These are phyloP conservation scores for Fraxinus baroniana DNA, from an alignment of 305 asterid species.

Conservation along the genomic window DNA sequence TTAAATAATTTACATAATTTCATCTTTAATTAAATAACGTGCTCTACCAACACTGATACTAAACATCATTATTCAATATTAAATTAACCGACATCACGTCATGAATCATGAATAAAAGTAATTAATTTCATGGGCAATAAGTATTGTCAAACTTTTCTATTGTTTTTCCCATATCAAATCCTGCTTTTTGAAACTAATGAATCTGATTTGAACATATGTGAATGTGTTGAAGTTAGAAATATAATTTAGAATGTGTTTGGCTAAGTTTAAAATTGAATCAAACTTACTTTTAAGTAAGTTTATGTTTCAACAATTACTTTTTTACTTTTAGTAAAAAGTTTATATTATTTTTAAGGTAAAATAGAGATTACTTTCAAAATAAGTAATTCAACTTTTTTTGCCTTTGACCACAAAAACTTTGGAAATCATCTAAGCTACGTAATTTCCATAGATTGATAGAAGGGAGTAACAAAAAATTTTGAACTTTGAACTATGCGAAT, in stretches of 20 bases:
- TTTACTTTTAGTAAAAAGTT: background rate
- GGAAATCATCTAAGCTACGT: background rate
- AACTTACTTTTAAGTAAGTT: background rate
- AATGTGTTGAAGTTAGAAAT: background rate
- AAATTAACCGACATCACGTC: background rate
- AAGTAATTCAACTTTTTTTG: background rate
- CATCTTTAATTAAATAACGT: too few relatives aligned
- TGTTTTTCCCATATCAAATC: background rate
- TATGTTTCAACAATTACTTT: background rate
- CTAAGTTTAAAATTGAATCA: background rate
- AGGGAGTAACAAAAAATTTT: background rate
- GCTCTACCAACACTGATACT: too few relatives aligned
- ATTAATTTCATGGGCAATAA: background rate
- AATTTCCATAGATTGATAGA: background rate
- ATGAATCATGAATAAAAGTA: background rate
- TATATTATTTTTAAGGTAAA: too few relatives aligned
- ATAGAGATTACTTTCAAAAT: too few relatives aligned
- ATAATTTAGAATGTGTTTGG: background rate
- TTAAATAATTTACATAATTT: too few relatives aligned
- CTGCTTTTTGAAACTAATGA: background rate
- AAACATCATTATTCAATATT: background rate
- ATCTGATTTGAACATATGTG: background rate
- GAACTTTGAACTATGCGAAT: background rate
- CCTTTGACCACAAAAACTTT: background rate
- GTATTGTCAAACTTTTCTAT: background rate